Evolutionary conservation across 306 rosid genomes (phyloP), one percentile per base, ranked within the genome.

Genomic region (Lagenaria siceraria): DNA sequence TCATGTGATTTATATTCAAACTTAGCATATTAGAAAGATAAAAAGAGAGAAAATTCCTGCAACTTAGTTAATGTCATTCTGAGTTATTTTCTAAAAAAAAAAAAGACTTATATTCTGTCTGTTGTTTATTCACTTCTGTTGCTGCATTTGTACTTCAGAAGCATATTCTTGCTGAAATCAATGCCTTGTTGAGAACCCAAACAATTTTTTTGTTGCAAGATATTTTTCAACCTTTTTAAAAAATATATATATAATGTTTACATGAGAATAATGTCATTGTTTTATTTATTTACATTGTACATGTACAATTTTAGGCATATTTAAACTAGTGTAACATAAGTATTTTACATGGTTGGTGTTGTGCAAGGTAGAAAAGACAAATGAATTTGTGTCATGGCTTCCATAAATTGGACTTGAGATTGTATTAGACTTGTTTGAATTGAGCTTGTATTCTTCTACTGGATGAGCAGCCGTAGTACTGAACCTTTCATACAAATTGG

Each of bases 71-170:
- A 43, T 43, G 55, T 6, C 36, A 3, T 69, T 69, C 58, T 72
- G 42, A 72, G 76, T 72, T 25, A 27, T 72, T 25, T 49, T 72
- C 76, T 72, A 72, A n/a, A n/a, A n/a, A n/a, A n/a, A n/a, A n/a
- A n/a, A n/a, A n/a, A n/a, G n/a, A n/a, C n/a, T n/a, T n/a, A n/a
- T n/a, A n/a, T n/a, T 77, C 24, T 27, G 4, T 25, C 25, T 54
- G 38, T 55, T 63, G 49, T 25, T 75, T 42, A 63, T 76, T 80
- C 73, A 75, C 66, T 77, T 84, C 5, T 27, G 64, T 76, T 58
- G 38, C 19, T 52, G 43, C 64, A n/a, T 74, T 24, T 52, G 65
- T 18, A 38, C 49, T 6, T 5, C 5, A 17, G 73, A 10, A 42
- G 54, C 18, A 68, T 43, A 66, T 66, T 36, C 31, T 5, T 70